Evolutionary conservation across 1,139 yeast species (phyloP), one percentile per base, ranked within the genome.

Genomic region (Nakaseomyces kungkrabaensis): DNA sequence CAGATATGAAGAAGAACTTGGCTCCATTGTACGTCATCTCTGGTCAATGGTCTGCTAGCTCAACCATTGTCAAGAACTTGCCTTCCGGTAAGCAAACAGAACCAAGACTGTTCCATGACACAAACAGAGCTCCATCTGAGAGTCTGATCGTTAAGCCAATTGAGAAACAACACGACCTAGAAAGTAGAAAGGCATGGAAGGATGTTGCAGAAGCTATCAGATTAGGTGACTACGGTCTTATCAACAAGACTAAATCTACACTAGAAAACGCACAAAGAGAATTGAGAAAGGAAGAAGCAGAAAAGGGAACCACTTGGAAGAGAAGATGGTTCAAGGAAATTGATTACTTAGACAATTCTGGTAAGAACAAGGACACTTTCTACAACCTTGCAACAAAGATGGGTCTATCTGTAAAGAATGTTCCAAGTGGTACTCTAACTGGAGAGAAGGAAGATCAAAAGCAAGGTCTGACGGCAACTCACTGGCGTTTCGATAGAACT

Each of bases 1-100:
- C 74, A 36, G 75, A 76, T 22, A 72, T 82, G 37, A 63, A 68
- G 26, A 59, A 57, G 29, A 68, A 84, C 63, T 80, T 77, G 48
- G 78, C 80, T 53, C 85, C 94, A 1, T 68, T 89, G 55, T 85
- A 79, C 65, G 83, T 95, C 13, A 81, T 92, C 52, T 65, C 75
- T 47, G 98, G 98, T 44, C 97, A 89, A 71, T 92, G 98, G 98
- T 82, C 94, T 17, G 94, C 84, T 37, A 72, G 74, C 58, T 83
- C 95, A 26, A 67, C 65, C 49, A 73, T 79, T 57, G 66, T 61
- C 46, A 61, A 59, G 50, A 65, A 65, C 32, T 51, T 56, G 24
- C 27, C 37, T 11, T 25, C 41, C 51, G 50, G 43, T 29, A 13
- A 27, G 24, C 44, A 41, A 41, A 47, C 45, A 38, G 68, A 71